Base-by-base conservation (phyloP, 169 alveolate species). In the Plasmodium vinckei region DNA sequence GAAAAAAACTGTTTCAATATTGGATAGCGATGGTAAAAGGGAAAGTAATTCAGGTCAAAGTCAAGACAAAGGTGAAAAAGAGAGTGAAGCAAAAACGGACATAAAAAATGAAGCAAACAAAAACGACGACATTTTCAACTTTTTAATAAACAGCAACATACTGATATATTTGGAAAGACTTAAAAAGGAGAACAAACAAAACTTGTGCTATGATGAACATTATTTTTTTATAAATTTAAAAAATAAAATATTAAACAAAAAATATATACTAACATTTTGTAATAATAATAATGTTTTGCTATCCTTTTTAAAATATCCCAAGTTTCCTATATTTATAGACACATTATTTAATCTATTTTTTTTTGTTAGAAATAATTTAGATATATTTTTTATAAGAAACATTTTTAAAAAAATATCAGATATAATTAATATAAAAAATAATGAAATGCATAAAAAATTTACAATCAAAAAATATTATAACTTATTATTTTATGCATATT, bases 381-480 rank as follows among this genome's bases (percentile, higher is more conserved):
- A 61, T 17, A 33, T 65, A 9, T 75, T 75, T 12, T 75, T 75
- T 42, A 12, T 75, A 5, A 75, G 61, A 23, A 75, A 54, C 63
- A 19, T 75, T 1, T 75, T 47, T 46, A 75, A 75, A 63, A 75
- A 42, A 9, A 25, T 75, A 9, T 23, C 68, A 75, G 77, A 46
- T 6, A 0, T 63, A 0, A 4, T 75, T 25, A 21, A 21, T 25
- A 12, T 75, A 51, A 75, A 63, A 33, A 54, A 49, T 17, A 75
- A 23, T n/a, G 88, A 75, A 23, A 75, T 75, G 9, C 44, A 60
- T 27, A 60, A 67, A 75, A 75, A 51, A 9, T 75, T 75, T 63
- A 75, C 88, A 9, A 12, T 75, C 39, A 75, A 75, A 42, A 75
- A 75, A 51, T 75, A 75, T 63, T 75, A 75, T 56, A 68, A 42